Conservation (phyloP, 1,284 basidiomycete species). For the Rhodotorula sp. region DNA sequence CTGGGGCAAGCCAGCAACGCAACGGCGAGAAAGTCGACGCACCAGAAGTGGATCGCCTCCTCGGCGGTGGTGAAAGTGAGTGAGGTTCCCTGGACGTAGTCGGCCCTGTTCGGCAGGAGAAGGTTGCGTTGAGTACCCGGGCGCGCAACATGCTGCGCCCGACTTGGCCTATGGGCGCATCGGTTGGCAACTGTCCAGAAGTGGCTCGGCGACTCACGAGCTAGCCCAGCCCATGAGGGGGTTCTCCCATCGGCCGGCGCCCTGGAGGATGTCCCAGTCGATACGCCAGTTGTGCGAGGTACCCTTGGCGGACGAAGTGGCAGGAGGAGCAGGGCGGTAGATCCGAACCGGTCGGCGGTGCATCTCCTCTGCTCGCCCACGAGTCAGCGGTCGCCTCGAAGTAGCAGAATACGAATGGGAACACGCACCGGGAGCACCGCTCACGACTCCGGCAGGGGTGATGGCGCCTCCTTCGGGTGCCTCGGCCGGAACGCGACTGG, state of each 20-base stretch:
- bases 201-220: no score
- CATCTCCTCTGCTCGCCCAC: constrained; percentile 63
- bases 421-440: constrained; percentile 49
- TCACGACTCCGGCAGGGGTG: constrained; percentile 47
- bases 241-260: constrained; percentile 94
- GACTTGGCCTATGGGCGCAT: no score
- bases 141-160: no score
- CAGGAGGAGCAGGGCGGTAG: constrained; percentile 88
- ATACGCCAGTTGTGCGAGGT: constrained; percentile 89
- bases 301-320: constrained; percentile 87
- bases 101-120: constrained; percentile 63
- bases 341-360: constrained; percentile 85
- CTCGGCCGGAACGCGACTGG: constrained; percentile 22
- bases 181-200: no score
- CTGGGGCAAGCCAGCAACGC: not conserved
- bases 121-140: no score
- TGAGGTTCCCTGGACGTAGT: constrained; percentile 83
- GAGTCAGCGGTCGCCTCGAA: not conserved
- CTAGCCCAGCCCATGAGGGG: constrained; percentile 97
- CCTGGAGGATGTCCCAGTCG: constrained; percentile 87
- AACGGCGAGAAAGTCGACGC: not conserved
- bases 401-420: accelerated
- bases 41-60: constrained; percentile 62
- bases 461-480: constrained; percentile 30
- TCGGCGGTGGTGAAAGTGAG: constrained; percentile 2